These are phyloP conservation scores for Actinomortierella ambigua DNA, from an alignment of 371 early-diverging fungal species.

Conservation along the genomic window DNA sequence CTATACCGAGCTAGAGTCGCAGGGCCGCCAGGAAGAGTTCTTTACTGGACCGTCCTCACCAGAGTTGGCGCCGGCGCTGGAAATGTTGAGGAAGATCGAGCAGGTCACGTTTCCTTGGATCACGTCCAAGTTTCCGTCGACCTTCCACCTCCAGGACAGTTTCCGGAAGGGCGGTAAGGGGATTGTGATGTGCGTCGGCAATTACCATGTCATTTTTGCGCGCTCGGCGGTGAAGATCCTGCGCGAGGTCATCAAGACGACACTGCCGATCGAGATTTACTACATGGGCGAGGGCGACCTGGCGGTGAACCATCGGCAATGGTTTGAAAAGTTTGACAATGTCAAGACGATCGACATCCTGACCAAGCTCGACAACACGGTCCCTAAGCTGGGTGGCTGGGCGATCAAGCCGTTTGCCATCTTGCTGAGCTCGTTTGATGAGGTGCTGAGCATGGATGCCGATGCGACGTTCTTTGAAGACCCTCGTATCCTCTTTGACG, in stretches of 20 bases:
- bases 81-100: slow-evolving; percentile 23
- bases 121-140: slow-evolving; percentile 13
- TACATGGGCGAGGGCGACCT: slow-evolving; percentile 66
- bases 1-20: slow-evolving; percentile 14
- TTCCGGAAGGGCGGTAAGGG: slow-evolving; percentile 52
- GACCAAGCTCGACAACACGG: slow-evolving; percentile 51
- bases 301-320: slow-evolving; percentile 41
- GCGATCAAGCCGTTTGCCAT: slow-evolving; percentile 70
- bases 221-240: slow-evolving; percentile 58
- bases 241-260: slow-evolving; percentile 56
- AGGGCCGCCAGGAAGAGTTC: slow-evolving; percentile 10
- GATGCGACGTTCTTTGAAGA: slow-evolving; percentile 72
- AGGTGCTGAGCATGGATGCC: slow-evolving; percentile 80
- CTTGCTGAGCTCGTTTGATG: slow-evolving; percentile 64
- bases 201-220: slow-evolving; percentile 66
- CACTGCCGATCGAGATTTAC: slow-evolving; percentile 77
- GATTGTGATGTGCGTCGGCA: slow-evolving; percentile 74
- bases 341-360: slow-evolving; percentile 59
- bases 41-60: slow-evolving; percentile 18
- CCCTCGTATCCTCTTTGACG: slow-evolving; percentile 64
- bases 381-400: slow-evolving; percentile 61
- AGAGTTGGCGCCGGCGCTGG: slow-evolving; percentile 32
- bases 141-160: slow-evolving; percentile 15
- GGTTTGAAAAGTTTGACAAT: slow-evolving; percentile 51
- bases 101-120: slow-evolving; percentile 39